These are phyloP conservation scores for Mycena olivaceomarginata DNA, from an alignment of 768 basidiomycete genomes.

Conservation along the genomic window DNA sequence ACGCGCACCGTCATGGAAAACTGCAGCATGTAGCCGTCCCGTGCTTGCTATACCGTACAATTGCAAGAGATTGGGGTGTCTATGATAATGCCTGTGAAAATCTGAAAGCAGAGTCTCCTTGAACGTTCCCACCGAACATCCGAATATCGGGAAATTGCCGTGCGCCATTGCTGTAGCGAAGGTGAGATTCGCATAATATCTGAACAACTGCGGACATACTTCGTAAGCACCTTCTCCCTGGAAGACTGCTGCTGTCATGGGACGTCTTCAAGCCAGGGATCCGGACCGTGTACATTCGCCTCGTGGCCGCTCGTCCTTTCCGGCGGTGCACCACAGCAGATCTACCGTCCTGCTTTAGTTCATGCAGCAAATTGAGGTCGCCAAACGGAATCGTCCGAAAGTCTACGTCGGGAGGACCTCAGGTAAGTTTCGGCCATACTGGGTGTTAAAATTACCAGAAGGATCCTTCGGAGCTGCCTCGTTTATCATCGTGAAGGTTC, in stretches of 20 bases:
- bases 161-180: neutral
- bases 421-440: no score
- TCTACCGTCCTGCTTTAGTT: neutral
- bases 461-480: neutral
- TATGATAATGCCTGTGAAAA: neutral
- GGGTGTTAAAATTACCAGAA: no score
- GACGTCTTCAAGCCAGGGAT: neutral
- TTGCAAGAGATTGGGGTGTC: neutral
- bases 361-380: neutral
- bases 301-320: neutral
- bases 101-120: no score
- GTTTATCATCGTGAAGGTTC: neutral
- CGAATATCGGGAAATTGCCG: neutral
- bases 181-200: neutral
- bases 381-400: neutral
- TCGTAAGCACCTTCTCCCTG: neutral
- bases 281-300: neutral
- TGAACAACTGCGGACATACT: neutral
- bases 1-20: neutral
- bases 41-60: constrained; percentile 2
- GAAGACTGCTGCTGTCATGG: neutral
- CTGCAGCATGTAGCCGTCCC: neutral
- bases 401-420: no score
- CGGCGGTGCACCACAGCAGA: neutral
- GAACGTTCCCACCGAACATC: neutral